Conservation (phyloP, 768 basidiomycete species). For the Cyclocybe cylindracea region DNA sequence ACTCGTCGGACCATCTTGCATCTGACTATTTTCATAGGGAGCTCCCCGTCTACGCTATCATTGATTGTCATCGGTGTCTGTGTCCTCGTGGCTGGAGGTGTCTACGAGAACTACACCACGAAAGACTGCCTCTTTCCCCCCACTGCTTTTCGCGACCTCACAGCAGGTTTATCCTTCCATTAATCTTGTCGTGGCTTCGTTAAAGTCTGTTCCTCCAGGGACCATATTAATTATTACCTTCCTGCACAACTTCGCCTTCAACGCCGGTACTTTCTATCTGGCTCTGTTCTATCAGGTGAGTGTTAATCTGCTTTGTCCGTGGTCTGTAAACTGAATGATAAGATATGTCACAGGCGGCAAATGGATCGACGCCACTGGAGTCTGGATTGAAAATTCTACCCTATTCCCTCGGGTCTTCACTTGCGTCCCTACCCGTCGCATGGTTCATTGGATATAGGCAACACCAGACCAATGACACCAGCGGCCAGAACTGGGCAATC, state of each 20-base stretch:
- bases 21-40: conserved; percentile 49
- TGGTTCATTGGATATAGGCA: conserved; percentile 78
- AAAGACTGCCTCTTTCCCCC: conserved; percentile 76
- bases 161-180: conserved; percentile 49
- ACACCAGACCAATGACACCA: conserved; percentile 51
- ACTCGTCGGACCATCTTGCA: background rate
- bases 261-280: conserved; percentile 84
- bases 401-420: conserved; percentile 82
- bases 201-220: conserved; percentile 40
- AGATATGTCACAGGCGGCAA: conserved; percentile 53
- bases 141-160: conserved; percentile 57
- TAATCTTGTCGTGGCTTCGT: conserved; percentile 9
- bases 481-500: conserved; percentile 68
- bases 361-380: conserved; percentile 67
- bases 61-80: conserved; percentile 58
- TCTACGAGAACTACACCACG: conserved; percentile 68
- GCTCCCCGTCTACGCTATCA: conserved; percentile 56
- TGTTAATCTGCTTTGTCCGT: conserved; percentile 8
- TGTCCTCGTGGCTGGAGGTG: conserved; percentile 56
- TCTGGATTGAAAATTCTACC: conserved; percentile 78
- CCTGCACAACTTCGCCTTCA: conserved; percentile 83
- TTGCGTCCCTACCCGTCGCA: conserved; percentile 85
- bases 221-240: conserved; percentile 69
- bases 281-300: conserved; percentile 81
- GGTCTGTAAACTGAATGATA: conserved; percentile 8